Evolutionary conservation across 1,139 yeast species (phyloP).

Genomic region (Scheffersomyces stambukii): DNA sequence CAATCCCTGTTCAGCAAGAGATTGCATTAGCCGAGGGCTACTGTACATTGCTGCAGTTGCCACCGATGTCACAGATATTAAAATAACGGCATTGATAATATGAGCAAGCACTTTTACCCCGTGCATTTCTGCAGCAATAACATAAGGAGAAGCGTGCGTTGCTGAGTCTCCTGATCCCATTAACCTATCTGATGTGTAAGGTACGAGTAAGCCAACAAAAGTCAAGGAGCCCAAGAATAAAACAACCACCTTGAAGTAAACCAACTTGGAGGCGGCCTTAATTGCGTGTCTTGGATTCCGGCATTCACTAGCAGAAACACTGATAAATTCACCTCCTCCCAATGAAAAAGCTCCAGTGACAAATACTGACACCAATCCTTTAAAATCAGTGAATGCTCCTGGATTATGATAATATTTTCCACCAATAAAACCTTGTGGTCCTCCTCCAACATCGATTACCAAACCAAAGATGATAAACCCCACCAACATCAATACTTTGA

Average conservation of each 20-base stretch:
- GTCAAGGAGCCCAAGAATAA: conserved; percentile 27
- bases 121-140: conserved; percentile 32
- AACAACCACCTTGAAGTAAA: conserved; percentile 30
- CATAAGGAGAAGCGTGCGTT: conserved; percentile 36
- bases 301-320: conserved; percentile 32
- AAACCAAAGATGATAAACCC: conserved; percentile 30
- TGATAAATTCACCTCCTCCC: conserved; percentile 28
- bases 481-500: conserved; percentile 27
- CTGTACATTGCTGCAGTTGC: conserved; percentile 36
- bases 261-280: conserved; percentile 32
- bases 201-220: conserved; percentile 30
- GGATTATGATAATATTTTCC: conserved; percentile 31
- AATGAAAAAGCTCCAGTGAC: conserved; percentile 24
- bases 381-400: conserved; percentile 21
- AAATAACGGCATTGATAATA: conserved; percentile 29
- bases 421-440: conserved; percentile 29
- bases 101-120: conserved; percentile 28
- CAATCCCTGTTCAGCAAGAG: conserved; percentile 30
- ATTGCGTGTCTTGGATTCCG: conserved; percentile 27
- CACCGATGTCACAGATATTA: conserved; percentile 30
- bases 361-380: conserved; percentile 21
- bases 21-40: conserved; percentile 30
- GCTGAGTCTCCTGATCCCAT: conserved; percentile 18
- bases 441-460: conserved; percentile 29
- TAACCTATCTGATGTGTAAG: conserved; percentile 19